phyloP scores from a whole-genome alignment of 805 yeast species.

The Kuraishia molischiana region DNA sequence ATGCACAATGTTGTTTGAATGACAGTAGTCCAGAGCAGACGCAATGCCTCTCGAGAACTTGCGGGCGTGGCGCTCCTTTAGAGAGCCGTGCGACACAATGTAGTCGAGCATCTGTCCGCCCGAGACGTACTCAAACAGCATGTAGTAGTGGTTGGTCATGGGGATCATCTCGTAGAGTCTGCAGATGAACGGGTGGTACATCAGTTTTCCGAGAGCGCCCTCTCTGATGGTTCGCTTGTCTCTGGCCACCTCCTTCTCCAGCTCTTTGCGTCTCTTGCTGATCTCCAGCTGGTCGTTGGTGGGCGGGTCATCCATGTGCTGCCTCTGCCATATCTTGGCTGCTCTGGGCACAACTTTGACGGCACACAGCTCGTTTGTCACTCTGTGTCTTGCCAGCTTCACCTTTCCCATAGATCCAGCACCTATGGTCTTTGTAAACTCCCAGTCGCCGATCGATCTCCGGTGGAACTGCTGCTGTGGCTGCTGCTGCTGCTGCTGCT shows the following conservation, averaged over 20 bases:
- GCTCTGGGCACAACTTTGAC: slow-evolving; percentile 92
- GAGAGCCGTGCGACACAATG: slow-evolving; percentile 90
- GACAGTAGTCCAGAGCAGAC: slow-evolving; percentile 89
- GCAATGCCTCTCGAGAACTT: slow-evolving; percentile 93
- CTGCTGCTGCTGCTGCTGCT: slow-evolving; percentile 3
- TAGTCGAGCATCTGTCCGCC: slow-evolving; percentile 98
- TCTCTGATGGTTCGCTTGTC: slow-evolving; percentile 91
- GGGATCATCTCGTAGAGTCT: slow-evolving; percentile 88
- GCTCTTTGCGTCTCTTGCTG: slow-evolving; percentile 55
- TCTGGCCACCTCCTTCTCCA: slow-evolving; percentile 76
- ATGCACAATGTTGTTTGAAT: slow-evolving; percentile 89
- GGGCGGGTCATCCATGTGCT: slow-evolving; percentile 61
- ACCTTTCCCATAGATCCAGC: slow-evolving; percentile 99
- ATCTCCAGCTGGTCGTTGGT: slow-evolving; percentile 49
- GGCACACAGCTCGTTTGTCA: slow-evolving; percentile 78
- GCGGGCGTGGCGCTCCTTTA: slow-evolving; percentile 89
- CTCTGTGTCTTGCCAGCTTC: slow-evolving; percentile 79
- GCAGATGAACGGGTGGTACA: slow-evolving; percentile 90
- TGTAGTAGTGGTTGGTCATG: slow-evolving; percentile 94
- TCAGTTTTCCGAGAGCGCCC: slow-evolving; percentile 84
- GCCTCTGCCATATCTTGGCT: slow-evolving; percentile 62
- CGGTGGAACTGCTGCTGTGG: slow-evolving; percentile 55
- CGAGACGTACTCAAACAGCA: slow-evolving; percentile 89
- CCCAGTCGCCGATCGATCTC: slow-evolving; percentile 94
- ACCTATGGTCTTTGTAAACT: slow-evolving; percentile 87